Percentiles rank a stretch among this genome's conserved stretches.
Conservation (phyloP, 495 filamentous ascomycete genomes). For the Neurospora africana region DNA sequence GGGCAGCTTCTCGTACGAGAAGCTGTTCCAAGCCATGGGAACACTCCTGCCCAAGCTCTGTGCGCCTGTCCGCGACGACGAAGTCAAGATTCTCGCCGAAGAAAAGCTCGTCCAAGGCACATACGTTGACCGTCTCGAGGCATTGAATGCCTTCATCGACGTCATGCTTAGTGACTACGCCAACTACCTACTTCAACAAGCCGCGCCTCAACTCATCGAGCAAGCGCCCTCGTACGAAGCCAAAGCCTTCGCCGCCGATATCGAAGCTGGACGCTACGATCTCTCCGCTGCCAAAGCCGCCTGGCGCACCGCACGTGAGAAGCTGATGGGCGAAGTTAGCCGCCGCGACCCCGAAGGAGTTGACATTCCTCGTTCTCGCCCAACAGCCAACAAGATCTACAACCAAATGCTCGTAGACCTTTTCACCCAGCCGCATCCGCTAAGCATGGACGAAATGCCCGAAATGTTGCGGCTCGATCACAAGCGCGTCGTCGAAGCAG, state of each 20-base stretch:
- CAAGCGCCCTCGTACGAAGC: constrained; percentile 75
- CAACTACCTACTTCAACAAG: constrained; percentile 79
- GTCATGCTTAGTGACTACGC: constrained; percentile 89
- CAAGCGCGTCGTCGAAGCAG: constrained; percentile 56
- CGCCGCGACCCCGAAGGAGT: constrained; percentile 63
- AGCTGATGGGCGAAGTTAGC: constrained; percentile 58
- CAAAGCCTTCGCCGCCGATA: constrained; percentile 57
- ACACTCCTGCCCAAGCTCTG: constrained; percentile 86
- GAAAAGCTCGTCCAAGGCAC: constrained; percentile 59
- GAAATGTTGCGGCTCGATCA: constrained; percentile 80
- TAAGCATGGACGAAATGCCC: constrained; percentile 53
- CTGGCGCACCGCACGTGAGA: constrained; percentile 59
- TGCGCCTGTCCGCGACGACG: constrained; percentile 77
- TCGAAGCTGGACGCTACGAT: constrained; percentile 47
- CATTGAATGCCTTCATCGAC: constrained; percentile 78
- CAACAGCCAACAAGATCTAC: constrained; percentile 64
- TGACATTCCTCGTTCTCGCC: constrained; percentile 41
- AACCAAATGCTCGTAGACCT: constrained; percentile 58
- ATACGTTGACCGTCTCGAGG: constrained; percentile 73
- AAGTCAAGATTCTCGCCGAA: constrained; percentile 68
- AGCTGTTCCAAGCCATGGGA: constrained; percentile 85
- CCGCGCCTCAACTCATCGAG: constrained; percentile 70
- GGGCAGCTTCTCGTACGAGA: constrained; percentile 85
- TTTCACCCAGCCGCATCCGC: constrained; percentile 39
- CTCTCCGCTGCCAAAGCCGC: constrained; percentile 58